Percentiles rank a stretch among this genome's conserved stretches.
phyloP scores from a whole-genome alignment of 331 rosid genomes.

The Erythrophleum ivorense region DNA sequence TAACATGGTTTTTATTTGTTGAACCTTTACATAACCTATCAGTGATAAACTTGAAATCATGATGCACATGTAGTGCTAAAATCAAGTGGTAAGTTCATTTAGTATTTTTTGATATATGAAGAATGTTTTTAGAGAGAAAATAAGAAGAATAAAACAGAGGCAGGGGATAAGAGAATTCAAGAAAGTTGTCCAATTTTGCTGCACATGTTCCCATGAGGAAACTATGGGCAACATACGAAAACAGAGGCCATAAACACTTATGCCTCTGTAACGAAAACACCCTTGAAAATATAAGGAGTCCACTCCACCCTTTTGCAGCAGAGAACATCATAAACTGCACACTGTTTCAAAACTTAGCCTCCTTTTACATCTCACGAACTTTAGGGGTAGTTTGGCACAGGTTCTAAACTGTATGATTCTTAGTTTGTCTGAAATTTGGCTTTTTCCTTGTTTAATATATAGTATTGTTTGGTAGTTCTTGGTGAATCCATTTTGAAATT shows the following conservation, averaged over 20 bases:
- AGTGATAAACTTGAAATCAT: conserved; percentile 1
- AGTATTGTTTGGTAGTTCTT: neutral
- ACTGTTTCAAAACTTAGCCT: neutral
- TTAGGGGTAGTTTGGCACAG: neutral
- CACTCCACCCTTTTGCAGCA: neutral
- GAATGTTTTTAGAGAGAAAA: neutral
- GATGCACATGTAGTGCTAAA: conserved; percentile 19
- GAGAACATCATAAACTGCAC: neutral
- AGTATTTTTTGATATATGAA: neutral
- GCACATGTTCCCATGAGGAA: neutral
- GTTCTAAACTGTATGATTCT: neutral
- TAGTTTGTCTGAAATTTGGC: neutral
- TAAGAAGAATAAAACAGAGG: neutral
- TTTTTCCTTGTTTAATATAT: neutral
- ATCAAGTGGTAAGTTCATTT: neutral
- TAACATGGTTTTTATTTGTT: neutral
- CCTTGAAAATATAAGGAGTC: neutral
- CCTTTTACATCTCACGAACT: neutral
- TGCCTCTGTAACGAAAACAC: neutral
- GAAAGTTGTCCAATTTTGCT: neutral
- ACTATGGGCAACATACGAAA: neutral
- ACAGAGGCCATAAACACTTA: neutral
- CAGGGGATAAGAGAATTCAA: neutral
- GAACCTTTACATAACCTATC: conserved; percentile 8
- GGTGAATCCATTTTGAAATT: neutral